These are phyloP conservation scores for Pneumocystis canis DNA, from an alignment of 1,139 yeast species.

Conservation along the genomic window DNA sequence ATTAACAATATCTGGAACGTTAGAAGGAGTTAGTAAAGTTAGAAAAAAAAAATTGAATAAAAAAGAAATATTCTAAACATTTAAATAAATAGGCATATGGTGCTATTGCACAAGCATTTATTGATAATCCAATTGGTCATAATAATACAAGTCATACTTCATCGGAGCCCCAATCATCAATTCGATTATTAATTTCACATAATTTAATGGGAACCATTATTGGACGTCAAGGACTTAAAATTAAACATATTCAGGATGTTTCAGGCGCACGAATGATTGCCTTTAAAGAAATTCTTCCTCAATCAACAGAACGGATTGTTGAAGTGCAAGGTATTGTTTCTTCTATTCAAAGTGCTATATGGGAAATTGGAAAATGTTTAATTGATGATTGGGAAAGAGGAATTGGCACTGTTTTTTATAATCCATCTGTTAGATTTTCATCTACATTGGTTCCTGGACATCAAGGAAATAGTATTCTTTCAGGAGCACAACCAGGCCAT, in stretches of 20 bases:
- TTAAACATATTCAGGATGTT: slow-evolving; percentile 61
- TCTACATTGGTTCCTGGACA: slow-evolving; percentile 4
- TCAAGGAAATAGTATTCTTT: not conserved
- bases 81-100: slow-evolving; percentile 31
- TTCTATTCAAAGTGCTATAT: slow-evolving; percentile 43
- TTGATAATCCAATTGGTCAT: slow-evolving; percentile 24
- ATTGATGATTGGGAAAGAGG: slow-evolving; percentile 52
- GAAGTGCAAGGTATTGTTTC: slow-evolving; percentile 75
- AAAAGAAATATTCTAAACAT: not conserved
- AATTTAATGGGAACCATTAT: slow-evolving; percentile 83
- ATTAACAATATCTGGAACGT: slow-evolving; percentile 65
- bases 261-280: slow-evolving; percentile 73
- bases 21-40: slow-evolving; percentile 49
- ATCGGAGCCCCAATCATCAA: not conserved
- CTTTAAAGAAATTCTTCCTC: slow-evolving; percentile 68
- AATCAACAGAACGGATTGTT: slow-evolving; percentile 74
- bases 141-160: slow-evolving; percentile 28
- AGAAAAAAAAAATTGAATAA: not conserved
- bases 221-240: slow-evolving; percentile 72
- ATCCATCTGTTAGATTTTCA: slow-evolving; percentile 30
- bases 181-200: slow-evolving; percentile 68
- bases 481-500: not conserved
- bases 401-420: slow-evolving; percentile 50
- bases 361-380: slow-evolving; percentile 56
- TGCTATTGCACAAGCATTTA: slow-evolving; percentile 30